These are phyloP conservation scores for Geosmithia flava DNA, from an alignment of 2,329 filamentous ascomycete species.

Conservation along the genomic window DNA sequence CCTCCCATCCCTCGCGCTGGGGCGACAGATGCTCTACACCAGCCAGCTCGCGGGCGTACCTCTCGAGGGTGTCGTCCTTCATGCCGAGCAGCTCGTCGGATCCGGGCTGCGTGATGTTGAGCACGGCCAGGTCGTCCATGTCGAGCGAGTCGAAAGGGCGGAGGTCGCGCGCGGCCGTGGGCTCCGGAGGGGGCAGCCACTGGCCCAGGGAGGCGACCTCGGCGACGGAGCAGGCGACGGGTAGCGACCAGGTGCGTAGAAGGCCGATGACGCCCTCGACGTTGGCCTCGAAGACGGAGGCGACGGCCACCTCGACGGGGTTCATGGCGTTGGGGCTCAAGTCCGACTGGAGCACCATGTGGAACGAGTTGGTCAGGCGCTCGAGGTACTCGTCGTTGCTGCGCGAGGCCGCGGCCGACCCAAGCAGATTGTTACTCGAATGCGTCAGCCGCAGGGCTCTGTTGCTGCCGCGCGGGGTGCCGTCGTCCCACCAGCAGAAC, in stretches of 20 bases:
- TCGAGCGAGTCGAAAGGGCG: conserved; percentile 57
- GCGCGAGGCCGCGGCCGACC: conserved; percentile 25
- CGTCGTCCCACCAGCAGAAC: conserved; percentile 82
- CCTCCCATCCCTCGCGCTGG: conserved; percentile 69
- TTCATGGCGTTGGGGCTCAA: conserved; percentile 69
- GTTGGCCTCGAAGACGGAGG: conserved; percentile 73
- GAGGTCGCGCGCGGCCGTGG: conserved; percentile 19
- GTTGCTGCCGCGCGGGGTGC: conserved; percentile 23
- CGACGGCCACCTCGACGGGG: conserved; percentile 68
- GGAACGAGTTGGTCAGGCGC: conserved; percentile 60
- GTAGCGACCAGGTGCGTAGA: conserved; percentile 68
- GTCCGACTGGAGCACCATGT: conserved; percentile 53
- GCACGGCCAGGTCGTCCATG: conserved; percentile 71
- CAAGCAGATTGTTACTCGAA: not conserved
- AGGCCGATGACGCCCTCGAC: conserved; percentile 64
- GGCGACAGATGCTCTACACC: conserved; percentile 36
- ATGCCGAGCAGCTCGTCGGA: conserved; percentile 50
- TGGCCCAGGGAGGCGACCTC: conserved; percentile 75
- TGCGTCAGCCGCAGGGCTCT: conserved; percentile 23
- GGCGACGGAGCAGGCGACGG: conserved; percentile 63
- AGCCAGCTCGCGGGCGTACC: conserved; percentile 61
- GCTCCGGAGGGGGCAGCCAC: conserved; percentile 52
- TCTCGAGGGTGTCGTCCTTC: conserved; percentile 67
- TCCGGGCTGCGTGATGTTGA: conserved; percentile 52
- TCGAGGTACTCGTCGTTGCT: conserved; percentile 60